These are phyloP conservation scores for Hypoxylon sp. DNA, from an alignment of 2,329 filamentous ascomycete species.

Conservation along the genomic window DNA sequence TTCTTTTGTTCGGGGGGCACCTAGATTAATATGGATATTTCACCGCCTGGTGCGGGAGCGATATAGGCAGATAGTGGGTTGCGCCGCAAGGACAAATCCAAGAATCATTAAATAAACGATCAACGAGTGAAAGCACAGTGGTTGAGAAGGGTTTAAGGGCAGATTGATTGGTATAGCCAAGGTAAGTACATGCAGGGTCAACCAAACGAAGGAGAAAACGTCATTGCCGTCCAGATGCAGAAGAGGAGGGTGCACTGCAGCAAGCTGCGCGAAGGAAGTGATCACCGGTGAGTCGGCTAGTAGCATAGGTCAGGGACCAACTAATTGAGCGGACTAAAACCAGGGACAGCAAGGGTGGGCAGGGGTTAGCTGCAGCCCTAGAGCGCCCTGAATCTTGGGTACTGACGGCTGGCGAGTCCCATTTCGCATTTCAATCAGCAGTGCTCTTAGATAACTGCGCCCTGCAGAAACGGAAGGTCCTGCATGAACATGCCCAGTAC, in stretches of 20 bases:
- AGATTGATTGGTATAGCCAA: neutral
- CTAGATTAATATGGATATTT: conserved; percentile 26
- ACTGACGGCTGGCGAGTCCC: conserved; percentile 16
- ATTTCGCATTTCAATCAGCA: neutral
- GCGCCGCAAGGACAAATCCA: conserved; percentile 23
- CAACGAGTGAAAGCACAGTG: neutral
- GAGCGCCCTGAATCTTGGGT: conserved; percentile 36
- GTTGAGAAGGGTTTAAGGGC: neutral
- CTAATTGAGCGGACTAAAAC: conserved; percentile 34
- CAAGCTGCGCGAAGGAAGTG: conserved; percentile 28
- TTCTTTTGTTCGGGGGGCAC: conserved; percentile 5
- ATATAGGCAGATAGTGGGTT: conserved; percentile 27
- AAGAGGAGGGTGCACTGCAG: conserved; percentile 22
- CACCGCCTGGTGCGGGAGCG: conserved; percentile 31
- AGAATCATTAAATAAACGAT: conserved; percentile 3
- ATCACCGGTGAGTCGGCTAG: conserved; percentile 28
- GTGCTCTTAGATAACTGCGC: neutral
- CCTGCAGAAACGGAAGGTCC: conserved; percentile 3
- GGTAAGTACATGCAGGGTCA: conserved; percentile 4
- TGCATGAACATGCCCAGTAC: conserved; percentile 3
- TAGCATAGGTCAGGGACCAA: conserved; percentile 34
- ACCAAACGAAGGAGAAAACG: conserved; percentile 30
- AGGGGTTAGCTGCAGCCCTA: conserved; percentile 40
- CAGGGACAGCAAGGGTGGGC: conserved; percentile 25
- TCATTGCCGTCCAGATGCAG: conserved; percentile 32